These are phyloP conservation scores for Stentor roeselii DNA, from an alignment of 73 alveolate genomes.

Conservation along the genomic window DNA sequence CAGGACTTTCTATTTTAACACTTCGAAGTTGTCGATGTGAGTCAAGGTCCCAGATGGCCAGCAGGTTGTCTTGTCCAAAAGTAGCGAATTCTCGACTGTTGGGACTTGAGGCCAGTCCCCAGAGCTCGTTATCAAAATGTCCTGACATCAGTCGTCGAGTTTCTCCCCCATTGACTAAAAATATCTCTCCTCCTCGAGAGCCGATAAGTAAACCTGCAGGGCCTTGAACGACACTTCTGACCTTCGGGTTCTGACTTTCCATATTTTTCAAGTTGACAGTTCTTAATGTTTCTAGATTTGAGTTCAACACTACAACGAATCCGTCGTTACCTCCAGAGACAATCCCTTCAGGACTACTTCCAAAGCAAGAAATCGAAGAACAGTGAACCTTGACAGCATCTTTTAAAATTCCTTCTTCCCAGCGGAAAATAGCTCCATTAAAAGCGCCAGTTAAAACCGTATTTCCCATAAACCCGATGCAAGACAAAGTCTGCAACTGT, in stretches of 20 bases:
- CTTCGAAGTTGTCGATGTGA: conserved; percentile 63
- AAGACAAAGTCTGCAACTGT: conserved; percentile 69
- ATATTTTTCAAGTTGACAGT: conserved; percentile 47
- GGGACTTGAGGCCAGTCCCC: conserved; percentile 96
- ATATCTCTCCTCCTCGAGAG: conserved; percentile 96
- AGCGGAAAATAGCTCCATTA: conserved; percentile 74
- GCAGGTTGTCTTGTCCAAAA: conserved; percentile 92
- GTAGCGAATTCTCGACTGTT: conserved; percentile 75
- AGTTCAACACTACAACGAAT: conserved; percentile 63
- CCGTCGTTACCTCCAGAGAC: conserved; percentile 96
- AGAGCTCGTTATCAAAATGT: conserved; percentile 91
- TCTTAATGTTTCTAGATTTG: conserved; percentile 39
- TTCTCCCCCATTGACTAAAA: conserved; percentile 42
- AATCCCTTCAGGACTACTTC: conserved; percentile 76
- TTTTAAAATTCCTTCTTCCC: conserved; percentile 68
- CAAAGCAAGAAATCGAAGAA: conserved; percentile 43
- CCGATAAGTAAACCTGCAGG: conserved; percentile 81
- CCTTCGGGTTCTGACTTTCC: conserved; percentile 47
- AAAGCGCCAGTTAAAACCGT: conserved; percentile 89
- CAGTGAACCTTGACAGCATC: conserved; percentile 18
- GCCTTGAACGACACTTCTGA: conserved; percentile 73
- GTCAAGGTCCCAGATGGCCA: conserved; percentile 89
- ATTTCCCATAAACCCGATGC: conserved; percentile 82
- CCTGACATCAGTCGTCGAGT: conserved; percentile 76
- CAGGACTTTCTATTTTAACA: conserved; percentile 81